phyloP scores from a whole-genome alignment of 257 asterid species.

The Nicotiana obtusifolia region DNA sequence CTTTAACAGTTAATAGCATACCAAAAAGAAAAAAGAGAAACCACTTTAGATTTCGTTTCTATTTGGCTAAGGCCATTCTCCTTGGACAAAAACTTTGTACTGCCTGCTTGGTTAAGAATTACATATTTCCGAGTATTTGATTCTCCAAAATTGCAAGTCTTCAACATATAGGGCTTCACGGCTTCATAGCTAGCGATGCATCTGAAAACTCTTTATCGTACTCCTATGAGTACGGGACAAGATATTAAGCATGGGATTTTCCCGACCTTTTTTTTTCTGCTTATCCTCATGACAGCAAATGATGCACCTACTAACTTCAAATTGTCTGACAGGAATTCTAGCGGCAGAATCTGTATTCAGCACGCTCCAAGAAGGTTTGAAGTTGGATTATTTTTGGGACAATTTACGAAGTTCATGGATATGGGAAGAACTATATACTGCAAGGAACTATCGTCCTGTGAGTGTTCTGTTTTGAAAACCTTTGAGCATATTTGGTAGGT shows the following conservation, averaged over 20 bases:
- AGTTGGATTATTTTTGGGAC: slow-evolving; percentile 72
- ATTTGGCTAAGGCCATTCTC: background rate
- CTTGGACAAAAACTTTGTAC: background rate
- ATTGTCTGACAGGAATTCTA: slow-evolving; percentile 55
- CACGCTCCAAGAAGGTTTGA: slow-evolving; percentile 48
- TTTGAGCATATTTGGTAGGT: slow-evolving; percentile 3
- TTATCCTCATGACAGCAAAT: background rate
- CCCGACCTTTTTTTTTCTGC: background rate
- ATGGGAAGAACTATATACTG: slow-evolving; percentile 82
- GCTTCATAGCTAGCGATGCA: background rate
- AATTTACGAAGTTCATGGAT: slow-evolving; percentile 77
- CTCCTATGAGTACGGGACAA: background rate
- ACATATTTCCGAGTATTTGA: background rate
- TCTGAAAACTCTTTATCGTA: background rate
- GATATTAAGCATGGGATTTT: background rate
- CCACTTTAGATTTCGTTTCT: background rate
- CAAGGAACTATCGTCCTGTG: slow-evolving; percentile 96
- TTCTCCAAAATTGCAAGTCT: background rate
- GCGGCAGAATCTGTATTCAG: slow-evolving; percentile 87
- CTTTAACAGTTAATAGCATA: background rate
- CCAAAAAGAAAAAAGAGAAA: background rate
- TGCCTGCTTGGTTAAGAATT: background rate
- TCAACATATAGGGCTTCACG: background rate
- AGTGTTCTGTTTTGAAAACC: slow-evolving; percentile 25
- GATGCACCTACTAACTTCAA: background rate